phyloP scores from a whole-genome alignment of 768 basidiomycete species.

The Lanmaoa rubissima region DNA sequence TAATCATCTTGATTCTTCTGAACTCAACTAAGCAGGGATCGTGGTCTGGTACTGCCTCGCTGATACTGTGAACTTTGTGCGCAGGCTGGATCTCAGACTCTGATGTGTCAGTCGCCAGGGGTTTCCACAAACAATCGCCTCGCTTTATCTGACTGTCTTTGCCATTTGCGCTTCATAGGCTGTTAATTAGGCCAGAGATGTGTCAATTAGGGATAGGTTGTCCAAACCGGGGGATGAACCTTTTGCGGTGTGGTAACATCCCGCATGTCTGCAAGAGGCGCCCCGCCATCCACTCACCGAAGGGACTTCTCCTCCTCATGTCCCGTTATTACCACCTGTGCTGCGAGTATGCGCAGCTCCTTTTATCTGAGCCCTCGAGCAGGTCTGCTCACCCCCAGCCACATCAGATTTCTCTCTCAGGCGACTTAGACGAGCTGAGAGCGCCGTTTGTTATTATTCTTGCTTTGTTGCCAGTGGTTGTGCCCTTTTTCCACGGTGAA shows the following conservation, averaged over 20 bases:
- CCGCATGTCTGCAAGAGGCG: conserved; percentile 20
- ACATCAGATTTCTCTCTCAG: neutral
- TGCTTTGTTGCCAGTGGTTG: conserved; percentile 9
- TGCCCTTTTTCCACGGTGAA: conserved; percentile 32
- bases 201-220: conserved; percentile 29
- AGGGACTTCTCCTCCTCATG: conserved; percentile 31
- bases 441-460: conserved; percentile 5
- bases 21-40: conserved; percentile 18
- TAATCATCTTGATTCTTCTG: conserved; percentile 10
- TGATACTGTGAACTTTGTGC: conserved; percentile 25
- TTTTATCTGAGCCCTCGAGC: conserved; percentile 28
- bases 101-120: conserved; percentile 25
- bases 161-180: conserved; percentile 30
- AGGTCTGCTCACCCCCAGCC: conserved; percentile 4
- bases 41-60: conserved; percentile 25
- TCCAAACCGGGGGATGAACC: conserved; percentile 29
- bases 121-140: conserved; percentile 18
- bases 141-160: conserved; percentile 23
- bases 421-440: neutral
- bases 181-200: conserved; percentile 29
- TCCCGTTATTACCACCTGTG: conserved; percentile 19
- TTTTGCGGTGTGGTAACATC: conserved; percentile 25
- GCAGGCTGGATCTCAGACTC: conserved; percentile 1
- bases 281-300: conserved; percentile 20
- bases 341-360: conserved; percentile 25